Base-by-base conservation (phyloP, 805 yeast genomes). In the Pichia sporocuriosa region DNA sequence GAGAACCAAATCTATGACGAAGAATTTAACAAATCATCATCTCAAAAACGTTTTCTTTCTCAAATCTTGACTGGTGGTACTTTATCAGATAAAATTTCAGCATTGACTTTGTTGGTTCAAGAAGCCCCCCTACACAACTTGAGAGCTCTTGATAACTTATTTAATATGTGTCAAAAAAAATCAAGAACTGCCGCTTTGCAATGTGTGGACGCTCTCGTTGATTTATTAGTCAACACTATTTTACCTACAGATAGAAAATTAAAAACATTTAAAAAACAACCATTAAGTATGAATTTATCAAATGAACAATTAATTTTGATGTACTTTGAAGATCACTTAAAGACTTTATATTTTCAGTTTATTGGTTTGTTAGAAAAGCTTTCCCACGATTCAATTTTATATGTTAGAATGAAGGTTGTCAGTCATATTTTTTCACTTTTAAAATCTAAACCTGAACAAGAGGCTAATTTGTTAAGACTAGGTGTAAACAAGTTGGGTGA, bases 401-500 rank as follows among this genome's bases (percentile, higher is more conserved):
- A 84, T 57, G 95, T 90, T 33, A 79, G 95, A 60, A 72, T 81
- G 69, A 84, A 78, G 48, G 78, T 83, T 23, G 75, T 88, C 26
- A 68, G 76, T 31, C 88, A 85, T 56, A 73, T 89, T 25, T 84
- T 88, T 51, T 95, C 84, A 43, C 68, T 93, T 33, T 67, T 93
- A 45, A 79, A 79, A 49, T 70, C 82, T 6, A 90, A 89, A 61
- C 97, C 98, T 4, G 98, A 93, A 66, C 98, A 93, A 68, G 98
- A 93, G 62, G 94, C 81, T 39, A 93, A 93, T 61, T 68, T 93
- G 50, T 70, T 93, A 54, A 75, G 88, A 53, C 70, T 93, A 40
- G 96, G 95, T 40, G 93, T 88, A 35, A 93, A 93, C 62, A 93
- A 93, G 60, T 70, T 93, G 28, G 98, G 98, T 65, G 98, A 93